A percentile compares a stretch with the other conserved stretches of the same genome.
phyloP scores from a whole-genome alignment of 495 filamentous ascomycete genomes.

The Darksidea phi region DNA sequence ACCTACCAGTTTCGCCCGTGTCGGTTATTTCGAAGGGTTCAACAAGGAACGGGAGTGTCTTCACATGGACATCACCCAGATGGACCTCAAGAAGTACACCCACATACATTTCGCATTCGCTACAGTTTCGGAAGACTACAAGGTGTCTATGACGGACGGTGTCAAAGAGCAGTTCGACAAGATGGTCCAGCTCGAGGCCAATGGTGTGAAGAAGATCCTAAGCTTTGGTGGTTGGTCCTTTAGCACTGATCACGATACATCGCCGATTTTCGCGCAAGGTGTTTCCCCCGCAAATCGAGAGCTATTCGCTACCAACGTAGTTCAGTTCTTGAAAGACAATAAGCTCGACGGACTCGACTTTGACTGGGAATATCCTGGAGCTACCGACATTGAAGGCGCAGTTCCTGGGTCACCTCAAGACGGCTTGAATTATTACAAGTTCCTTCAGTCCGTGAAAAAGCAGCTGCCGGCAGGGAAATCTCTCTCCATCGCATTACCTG shows the following conservation, averaged over 20 bases:
- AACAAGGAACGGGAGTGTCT: constrained; percentile 14
- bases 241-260: constrained; percentile 43
- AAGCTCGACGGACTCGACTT: constrained; percentile 46
- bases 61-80: constrained; percentile 10
- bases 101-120: constrained; percentile 52
- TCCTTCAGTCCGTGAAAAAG: constrained; percentile 32
- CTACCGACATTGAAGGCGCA: too few relatives aligned
- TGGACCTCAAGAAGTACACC: constrained; percentile 42
- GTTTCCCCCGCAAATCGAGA: constrained; percentile 42
- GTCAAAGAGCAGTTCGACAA: constrained; percentile 32
- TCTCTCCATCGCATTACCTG: constrained; percentile 28
- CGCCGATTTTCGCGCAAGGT: constrained; percentile 45
- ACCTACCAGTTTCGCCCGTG: too few relatives aligned
- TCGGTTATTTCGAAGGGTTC: constrained; percentile 23
- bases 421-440: constrained; percentile 38
- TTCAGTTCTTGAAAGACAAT: constrained; percentile 41
- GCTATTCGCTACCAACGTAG: constrained; percentile 43
- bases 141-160: constrained; percentile 36
- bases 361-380: constrained; percentile 49
- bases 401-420: too few relatives aligned
- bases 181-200: constrained; percentile 5
- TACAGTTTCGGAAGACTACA: constrained; percentile 38
- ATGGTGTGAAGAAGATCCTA: constrained; percentile 43
- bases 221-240: constrained; percentile 54
- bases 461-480: too few relatives aligned